These are phyloP conservation scores for Erysiphe pulchra DNA, from an alignment of 2,329 filamentous ascomycete species.

Conservation along the genomic window DNA sequence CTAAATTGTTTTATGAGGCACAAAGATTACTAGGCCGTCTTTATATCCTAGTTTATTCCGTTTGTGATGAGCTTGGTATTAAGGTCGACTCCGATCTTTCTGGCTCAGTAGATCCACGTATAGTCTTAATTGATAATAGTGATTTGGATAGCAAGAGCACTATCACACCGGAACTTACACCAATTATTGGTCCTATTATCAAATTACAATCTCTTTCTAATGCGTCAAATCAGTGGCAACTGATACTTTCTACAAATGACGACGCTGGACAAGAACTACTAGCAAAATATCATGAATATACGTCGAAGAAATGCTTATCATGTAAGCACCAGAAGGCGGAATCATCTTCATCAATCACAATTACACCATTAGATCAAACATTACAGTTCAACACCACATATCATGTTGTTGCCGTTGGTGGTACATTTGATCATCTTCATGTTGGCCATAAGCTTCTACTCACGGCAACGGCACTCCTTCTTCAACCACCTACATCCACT, in stretches of 20 bases:
- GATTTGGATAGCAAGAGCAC: constrained; percentile 14
- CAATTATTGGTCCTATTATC: constrained; percentile 11
- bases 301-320: background rate
- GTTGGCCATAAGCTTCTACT: constrained; percentile 89
- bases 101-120: constrained; percentile 48
- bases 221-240: constrained; percentile 32
- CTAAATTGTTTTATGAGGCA: constrained; percentile 32
- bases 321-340: background rate
- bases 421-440: constrained; percentile 92
- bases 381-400: background rate
- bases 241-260: constrained; percentile 37
- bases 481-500: constrained; percentile 22
- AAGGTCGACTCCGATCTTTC: constrained; percentile 35
- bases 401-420: constrained; percentile 40
- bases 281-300: constrained; percentile 18
- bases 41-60: constrained; percentile 51
- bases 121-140: constrained; percentile 46
- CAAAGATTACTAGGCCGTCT: constrained; percentile 52
- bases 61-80: constrained; percentile 33
- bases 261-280: constrained; percentile 36
- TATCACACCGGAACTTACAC: constrained; percentile 16
- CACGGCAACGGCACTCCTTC: constrained; percentile 56
- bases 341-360: background rate
- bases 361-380: background rate
- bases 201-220: constrained; percentile 26